These are phyloP conservation scores for Oryza australiensis DNA, from an alignment of 176 grass and related monocot species.

Conservation along the genomic window DNA sequence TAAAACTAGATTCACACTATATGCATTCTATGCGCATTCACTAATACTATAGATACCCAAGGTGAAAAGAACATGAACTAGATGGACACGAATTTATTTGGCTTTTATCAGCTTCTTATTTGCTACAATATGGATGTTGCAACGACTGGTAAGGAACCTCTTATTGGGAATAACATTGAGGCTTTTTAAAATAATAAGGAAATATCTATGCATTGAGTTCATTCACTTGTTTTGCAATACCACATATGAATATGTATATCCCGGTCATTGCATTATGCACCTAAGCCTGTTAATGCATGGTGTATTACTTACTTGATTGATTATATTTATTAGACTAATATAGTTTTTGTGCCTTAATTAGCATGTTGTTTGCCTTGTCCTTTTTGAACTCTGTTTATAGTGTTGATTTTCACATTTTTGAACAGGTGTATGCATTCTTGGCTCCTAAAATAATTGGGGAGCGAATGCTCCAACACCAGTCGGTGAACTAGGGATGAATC, in stretches of 20 bases:
- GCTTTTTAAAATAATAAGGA: neutral
- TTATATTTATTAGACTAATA: neutral
- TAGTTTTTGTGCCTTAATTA: neutral
- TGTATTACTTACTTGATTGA: neutral
- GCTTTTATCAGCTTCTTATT: neutral
- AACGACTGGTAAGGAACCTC: neutral
- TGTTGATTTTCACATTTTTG: conserved; percentile 25
- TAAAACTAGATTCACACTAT: neutral
- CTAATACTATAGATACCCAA: neutral
- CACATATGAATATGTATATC: conserved; percentile 19
- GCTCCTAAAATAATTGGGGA: conserved; percentile 98
- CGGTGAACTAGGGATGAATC: conserved; percentile 85
- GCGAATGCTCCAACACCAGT: conserved; percentile 89
- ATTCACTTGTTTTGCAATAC: neutral
- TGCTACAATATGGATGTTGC: conserved; percentile 1
- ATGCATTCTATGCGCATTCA: neutral
- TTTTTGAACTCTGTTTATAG: neutral
- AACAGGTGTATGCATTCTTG: conserved; percentile 78
- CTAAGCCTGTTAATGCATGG: neutral
- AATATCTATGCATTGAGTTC: neutral
- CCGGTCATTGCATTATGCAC: neutral
- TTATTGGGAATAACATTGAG: neutral
- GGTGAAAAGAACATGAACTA: neutral
- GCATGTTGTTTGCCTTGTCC: conserved; percentile 11
- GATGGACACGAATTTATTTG: neutral